These are phyloP conservation scores for Phytophthora multivora DNA, from an alignment of 352 stramenopile genomes.

Conservation along the genomic window DNA sequence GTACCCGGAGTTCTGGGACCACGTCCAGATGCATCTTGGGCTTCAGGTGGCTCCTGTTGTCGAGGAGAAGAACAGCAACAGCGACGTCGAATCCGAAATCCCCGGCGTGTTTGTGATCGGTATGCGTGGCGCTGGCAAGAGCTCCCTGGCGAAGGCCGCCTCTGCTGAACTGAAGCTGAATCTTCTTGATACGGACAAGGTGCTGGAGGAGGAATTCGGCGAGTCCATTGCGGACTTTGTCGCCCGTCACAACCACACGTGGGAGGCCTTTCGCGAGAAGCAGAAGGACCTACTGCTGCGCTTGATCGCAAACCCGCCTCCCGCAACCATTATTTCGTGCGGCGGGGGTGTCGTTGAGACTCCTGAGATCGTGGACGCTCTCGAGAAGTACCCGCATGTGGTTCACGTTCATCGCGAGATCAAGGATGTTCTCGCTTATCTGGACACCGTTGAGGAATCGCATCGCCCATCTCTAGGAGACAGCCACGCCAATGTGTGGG, in stretches of 20 bases:
- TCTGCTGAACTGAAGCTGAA: conserved; percentile 52
- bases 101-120: conserved; percentile 84
- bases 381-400: conserved; percentile 71
- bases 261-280: conserved; percentile 77
- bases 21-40: conserved; percentile 68
- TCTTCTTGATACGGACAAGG: conserved; percentile 80
- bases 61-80: conserved; percentile 17
- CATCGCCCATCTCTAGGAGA: conserved; percentile 67
- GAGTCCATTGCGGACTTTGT: conserved; percentile 76
- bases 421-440: conserved; percentile 69
- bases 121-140: conserved; percentile 89
- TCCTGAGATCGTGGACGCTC: conserved; percentile 57
- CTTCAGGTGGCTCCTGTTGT: conserved; percentile 60
- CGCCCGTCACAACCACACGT: conserved; percentile 59
- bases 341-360: conserved; percentile 87
- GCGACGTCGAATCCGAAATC: conserved; percentile 8
- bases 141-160: conserved; percentile 67
- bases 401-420: conserved; percentile 73
- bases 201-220: conserved; percentile 71
- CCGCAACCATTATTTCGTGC: conserved; percentile 80
- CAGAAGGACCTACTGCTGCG: conserved; percentile 65
- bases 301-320: conserved; percentile 61
- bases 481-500: conserved; percentile 63
- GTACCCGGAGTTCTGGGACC: conserved; percentile 97
- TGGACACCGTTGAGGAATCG: conserved; percentile 51